Evolutionary conservation across 192 early-diverging fungal species (phyloP).

Genomic region (Coemansia reversa): DNA sequence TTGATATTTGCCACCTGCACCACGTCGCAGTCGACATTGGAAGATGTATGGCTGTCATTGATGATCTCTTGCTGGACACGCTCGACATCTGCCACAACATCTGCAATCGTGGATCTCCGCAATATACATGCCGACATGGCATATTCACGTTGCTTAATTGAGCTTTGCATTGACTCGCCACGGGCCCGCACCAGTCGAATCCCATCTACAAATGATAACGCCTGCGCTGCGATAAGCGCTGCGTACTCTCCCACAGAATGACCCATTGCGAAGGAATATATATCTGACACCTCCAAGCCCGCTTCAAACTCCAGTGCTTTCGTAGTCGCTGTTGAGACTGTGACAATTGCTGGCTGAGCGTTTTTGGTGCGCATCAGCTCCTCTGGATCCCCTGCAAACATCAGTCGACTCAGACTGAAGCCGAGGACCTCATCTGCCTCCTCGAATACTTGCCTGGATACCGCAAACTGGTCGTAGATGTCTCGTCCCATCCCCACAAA

Average conservation of each 20-base stretch:
- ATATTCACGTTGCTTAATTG: conserved; percentile 68
- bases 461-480: conserved; percentile 70
- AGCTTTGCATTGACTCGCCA: conserved; percentile 84
- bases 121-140: conserved; percentile 90
- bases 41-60: neutral
- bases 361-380: conserved; percentile 67
- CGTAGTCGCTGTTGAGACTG: conserved; percentile 83
- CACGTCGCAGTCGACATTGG: conserved; percentile 53
- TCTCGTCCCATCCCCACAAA: conserved; percentile 93
- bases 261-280: conserved; percentile 80
- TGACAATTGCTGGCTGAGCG: conserved; percentile 92
- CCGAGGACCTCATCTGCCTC: conserved; percentile 87
- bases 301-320: conserved; percentile 79
- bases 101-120: conserved; percentile 66
- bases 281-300: conserved; percentile 71
- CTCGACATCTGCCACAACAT: conserved; percentile 58
- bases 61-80: conserved; percentile 36
- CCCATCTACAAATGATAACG: conserved; percentile 72
- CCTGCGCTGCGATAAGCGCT: conserved; percentile 68
- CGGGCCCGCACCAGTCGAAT: conserved; percentile 82
- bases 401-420: conserved; percentile 66
- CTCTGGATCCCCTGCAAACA: conserved; percentile 82
- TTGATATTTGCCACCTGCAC: conserved; percentile 90
- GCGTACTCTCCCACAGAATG: conserved; percentile 95
- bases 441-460: conserved; percentile 80